Evolutionary conservation across 352 stramenopile genomes (phyloP), one percentile per base, ranked within the genome.

Genomic region (Saprolegnia diclina): DNA sequence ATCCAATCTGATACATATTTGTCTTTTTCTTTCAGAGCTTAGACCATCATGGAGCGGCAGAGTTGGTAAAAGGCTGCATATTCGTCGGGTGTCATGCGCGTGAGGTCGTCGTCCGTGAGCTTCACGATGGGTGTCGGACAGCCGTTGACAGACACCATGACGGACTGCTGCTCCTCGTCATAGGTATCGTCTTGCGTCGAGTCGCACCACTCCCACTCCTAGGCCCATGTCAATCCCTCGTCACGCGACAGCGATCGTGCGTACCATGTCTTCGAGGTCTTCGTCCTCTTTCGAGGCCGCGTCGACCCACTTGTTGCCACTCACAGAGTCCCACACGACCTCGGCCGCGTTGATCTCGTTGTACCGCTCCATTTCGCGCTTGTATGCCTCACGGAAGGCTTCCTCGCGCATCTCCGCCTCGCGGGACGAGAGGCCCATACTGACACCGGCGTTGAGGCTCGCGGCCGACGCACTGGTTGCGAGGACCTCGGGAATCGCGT

Each of bases 121-220:
- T 76, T 77, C 56, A 86, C 77, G 32, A 93, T 73, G 22, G 75
- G 74, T 71, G 92, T 93, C 21, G 68, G 40, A 16, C 76, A 64
- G 11, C 87, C 87, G 59, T 90, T 88, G 6, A 95, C 85, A 10
- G 63, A 52, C 5, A 77, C 79, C 29, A 94, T 72, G 45, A 92
- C 82, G 14, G 76, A 64, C 35, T 92, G 78, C 11, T 72, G 74
- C 44, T 59, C 42, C 19, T 73, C 67, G 38, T 68, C 35, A 1
- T 24, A 53, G 0, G 38, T 42, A 0, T 72, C 72, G 24, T 72
- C 71, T 19, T 85, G 76, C 44, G 85, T 80, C 19, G 86, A 79
- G 45, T 93, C 83, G 67, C 79, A 94, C 79, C 80, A 89, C 61
- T 95, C 87, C 87, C 87, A 95, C 71, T 95, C 85, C 40, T 69